phyloP scores from a whole-genome alignment of 139 green algal genomes.

The Eudorina sp. region DNA sequence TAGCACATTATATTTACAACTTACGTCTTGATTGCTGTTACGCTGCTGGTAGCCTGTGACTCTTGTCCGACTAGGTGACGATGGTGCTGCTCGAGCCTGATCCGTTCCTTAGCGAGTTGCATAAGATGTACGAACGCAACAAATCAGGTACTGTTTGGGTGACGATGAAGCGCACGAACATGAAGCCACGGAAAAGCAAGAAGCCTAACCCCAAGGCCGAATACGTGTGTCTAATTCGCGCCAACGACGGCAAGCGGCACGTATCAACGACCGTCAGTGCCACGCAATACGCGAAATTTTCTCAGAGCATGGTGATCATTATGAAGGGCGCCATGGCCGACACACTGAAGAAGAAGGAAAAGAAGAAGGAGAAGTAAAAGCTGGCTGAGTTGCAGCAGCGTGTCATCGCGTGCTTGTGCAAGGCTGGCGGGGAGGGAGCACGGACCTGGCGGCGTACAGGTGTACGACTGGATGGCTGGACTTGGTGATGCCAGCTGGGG shows the following conservation, averaged over 20 bases:
- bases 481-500: no score
- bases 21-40: no score
- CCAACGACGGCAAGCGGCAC: conserved; percentile 87
- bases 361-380: conserved; percentile 46
- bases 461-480: no score
- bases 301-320: conserved; percentile 76
- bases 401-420: no score
- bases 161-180: conserved; percentile 83
- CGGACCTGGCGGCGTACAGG: no score
- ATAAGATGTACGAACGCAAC: conserved; percentile 80
- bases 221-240: conserved; percentile 82
- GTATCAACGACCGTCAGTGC: conserved; percentile 73
- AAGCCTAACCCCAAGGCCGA: conserved; percentile 54
- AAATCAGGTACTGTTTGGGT: conserved; percentile 74
- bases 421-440: no score
- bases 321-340: conserved; percentile 79
- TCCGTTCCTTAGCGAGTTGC: conserved; percentile 84
- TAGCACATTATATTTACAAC: no score
- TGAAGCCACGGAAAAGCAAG: conserved; percentile 61
- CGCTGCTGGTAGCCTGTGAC: no score
- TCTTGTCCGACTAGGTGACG: no score
- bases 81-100: conserved; percentile 82
- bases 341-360: conserved; percentile 72
- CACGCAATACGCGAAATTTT: conserved; percentile 73
- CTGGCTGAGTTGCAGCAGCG: no score